Conservation (phyloP, 2,329 filamentous ascomycete species). For the Neonectria coccinea region DNA sequence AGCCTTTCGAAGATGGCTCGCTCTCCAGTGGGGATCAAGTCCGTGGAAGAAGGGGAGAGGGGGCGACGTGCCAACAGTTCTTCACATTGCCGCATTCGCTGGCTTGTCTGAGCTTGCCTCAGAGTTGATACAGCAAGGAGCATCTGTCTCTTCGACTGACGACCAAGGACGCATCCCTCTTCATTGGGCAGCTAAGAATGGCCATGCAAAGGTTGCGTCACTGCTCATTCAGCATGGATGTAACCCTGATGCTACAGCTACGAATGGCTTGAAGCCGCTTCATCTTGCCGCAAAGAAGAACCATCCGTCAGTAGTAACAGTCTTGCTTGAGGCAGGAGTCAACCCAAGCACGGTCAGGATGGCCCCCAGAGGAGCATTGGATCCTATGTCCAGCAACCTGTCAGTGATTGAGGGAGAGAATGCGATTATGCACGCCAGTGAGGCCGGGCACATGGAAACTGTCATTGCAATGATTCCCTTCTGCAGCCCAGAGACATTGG, state of each 20-base stretch:
- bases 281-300: slow-evolving; percentile 36
- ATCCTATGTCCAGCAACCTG: too few relatives aligned
- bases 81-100: slow-evolving; percentile 38
- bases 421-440: slow-evolving; percentile 33
- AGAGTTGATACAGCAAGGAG: slow-evolving; percentile 18
- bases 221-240: slow-evolving; percentile 30
- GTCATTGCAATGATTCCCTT: slow-evolving; percentile 34
- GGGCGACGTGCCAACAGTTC: slow-evolving; percentile 28
- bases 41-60: slow-evolving; percentile 11
- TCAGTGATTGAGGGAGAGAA: slow-evolving; percentile 21
- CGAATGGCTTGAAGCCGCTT: slow-evolving; percentile 33
- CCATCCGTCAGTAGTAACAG: slow-evolving; percentile 8
- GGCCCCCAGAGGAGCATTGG: neutral
- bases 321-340: slow-evolving; percentile 32
- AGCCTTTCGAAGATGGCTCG: slow-evolving; percentile 35
- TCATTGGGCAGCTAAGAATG: slow-evolving; percentile 40
- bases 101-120: slow-evolving; percentile 32
- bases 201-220: slow-evolving; percentile 26
- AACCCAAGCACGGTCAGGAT: slow-evolving; percentile 30
- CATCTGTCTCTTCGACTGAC: slow-evolving; percentile 16
- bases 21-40: slow-evolving; percentile 31
- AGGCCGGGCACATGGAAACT: slow-evolving; percentile 32
- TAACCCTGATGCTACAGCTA: slow-evolving; percentile 28
- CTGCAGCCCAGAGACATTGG: slow-evolving; percentile 28
- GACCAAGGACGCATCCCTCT: slow-evolving; percentile 33